Base-by-base conservation (phyloP, 352 stramenopile species). In the Phytophthora citrophthora region DNA sequence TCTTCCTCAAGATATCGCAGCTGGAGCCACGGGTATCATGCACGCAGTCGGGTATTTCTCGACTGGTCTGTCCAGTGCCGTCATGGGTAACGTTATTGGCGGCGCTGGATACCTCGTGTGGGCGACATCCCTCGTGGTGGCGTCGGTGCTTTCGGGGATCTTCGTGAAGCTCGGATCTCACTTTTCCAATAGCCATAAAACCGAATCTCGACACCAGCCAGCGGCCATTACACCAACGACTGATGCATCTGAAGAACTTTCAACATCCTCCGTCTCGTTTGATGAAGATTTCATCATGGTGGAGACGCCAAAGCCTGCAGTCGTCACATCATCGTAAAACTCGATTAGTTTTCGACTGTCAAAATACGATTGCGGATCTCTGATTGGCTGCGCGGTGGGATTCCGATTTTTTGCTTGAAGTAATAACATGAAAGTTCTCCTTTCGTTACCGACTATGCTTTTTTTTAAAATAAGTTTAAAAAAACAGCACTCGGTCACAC, bases 31-130 rank as follows among this genome's bases (percentile, higher is more conserved):
- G 0, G 84, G 81, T 1, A 70, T 93, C 64, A 89, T 90, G 71
- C 88, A 85, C 2, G 73, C 75, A 5, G 72, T 91, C 18, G 80
- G 72, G 11, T 91, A 91, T 51, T 88, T 93, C 50, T 77, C 84
- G 0, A 91, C 84, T 4, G 81, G 84, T 4, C 70, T 93, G 5
- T 86, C 81, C 2, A 82, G 79, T 20, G 76, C 72, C 0, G 60
- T 89, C 40, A 93, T 91, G 84, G 84, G 84, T 16, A 77, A 76
- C 32, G 65, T 88, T 26, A 89, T 93, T 51, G 64, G 68, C 32
- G 51, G 43, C 16, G 79, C 72, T 27, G 84, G 84, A 4, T 93
- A 89, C 60, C 23, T 62, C 10, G 64, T 89, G 13, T 93, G 84
- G 81, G 73, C 69, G 6, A 41, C 77, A 15, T 90, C 81, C 13